A percentile compares a stretch with the other conserved stretches of the same genome.
phyloP scores from a whole-genome alignment of 2,329 filamentous ascomycete species.

The Aspergillus fijiensis region DNA sequence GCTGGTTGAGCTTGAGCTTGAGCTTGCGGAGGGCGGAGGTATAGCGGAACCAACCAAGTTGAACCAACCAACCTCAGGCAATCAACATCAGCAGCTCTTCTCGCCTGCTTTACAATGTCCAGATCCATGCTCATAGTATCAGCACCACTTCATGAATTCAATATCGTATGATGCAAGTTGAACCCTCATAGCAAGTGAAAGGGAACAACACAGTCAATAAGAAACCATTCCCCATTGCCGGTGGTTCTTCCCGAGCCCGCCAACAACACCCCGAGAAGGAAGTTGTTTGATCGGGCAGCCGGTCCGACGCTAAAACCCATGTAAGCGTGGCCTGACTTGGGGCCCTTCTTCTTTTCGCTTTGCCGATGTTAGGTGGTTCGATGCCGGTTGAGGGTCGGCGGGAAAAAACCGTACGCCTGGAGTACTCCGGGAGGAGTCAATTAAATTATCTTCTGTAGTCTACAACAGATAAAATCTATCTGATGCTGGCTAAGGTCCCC shows the following conservation, averaged over 20 bases:
- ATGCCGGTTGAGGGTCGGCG: constrained; percentile 4
- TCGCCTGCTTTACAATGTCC: no score
- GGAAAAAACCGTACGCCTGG: not conserved
- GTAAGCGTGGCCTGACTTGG: constrained; percentile 10
- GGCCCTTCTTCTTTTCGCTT: constrained; percentile 1
- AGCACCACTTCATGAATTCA: no score
- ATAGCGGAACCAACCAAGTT: no score
- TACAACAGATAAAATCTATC: no score
- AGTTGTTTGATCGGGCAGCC: constrained; percentile 18
- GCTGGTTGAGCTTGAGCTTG: not conserved
- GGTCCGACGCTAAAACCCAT: constrained; percentile 7
- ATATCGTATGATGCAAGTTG: no score
- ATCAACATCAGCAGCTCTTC: no score
- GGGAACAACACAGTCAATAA: not conserved
- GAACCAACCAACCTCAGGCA: no score
- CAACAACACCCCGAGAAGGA: constrained; percentile 3
- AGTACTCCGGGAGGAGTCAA: not conserved
- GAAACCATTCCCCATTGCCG: not conserved
- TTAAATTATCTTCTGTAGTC: no score
- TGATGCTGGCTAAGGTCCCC: not conserved
- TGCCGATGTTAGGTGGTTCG: constrained; percentile 9
- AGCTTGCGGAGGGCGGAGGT: not conserved
- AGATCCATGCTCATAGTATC: no score
- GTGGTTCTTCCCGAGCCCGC: not conserved
- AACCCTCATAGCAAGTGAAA: not conserved